Evolutionary conservation across 2,329 filamentous ascomycete genomes (phyloP), one percentile per base, ranked within the genome.

Genomic region (Fusarium pseudoanthophilum): DNA sequence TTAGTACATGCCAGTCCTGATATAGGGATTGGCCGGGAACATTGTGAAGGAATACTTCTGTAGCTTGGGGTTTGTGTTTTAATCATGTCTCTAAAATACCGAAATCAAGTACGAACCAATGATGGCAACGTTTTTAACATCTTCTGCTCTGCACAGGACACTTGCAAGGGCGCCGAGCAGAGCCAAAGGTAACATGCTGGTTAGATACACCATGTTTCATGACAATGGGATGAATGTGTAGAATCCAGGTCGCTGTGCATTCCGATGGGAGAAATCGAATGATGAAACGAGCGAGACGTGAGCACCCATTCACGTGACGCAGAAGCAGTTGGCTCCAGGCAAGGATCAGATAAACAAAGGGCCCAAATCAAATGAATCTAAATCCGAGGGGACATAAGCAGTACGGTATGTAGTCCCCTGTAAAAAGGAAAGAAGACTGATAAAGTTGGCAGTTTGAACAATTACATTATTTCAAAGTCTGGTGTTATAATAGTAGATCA

Each of bases 71-170:
- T 34, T 26, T n/a, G 32, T 37, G 39, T 36, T 34, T n/a, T 36
- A 21, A 63, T 34, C 32, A 32, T 30, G 20, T 32, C 18, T 32
- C 18, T 15, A 28, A 16, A 43, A 26, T 45, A 36, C 26, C 34
- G 32, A 61, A 39, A 28, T 39, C 30, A 63, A 36, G 36, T 56
- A 79, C 81, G 67, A 61, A 83, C 81, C 81, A 43, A 83, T 82
- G 24, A 83, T 80, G 34, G 81, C 81, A 52, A 83, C 76, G 60
- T 82, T 83, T 66, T 78, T 80, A 26, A 80, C 75, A 46, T 78
- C 63, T 18, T 64, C 43, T 36, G 61, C 52, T 32, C 34, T 52
- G 45, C 46, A 62, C 18, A 72, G 57, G 36, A 55, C 66, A 51
- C 51, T 60, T 39, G 69, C 69, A n/a, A 75, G 55, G 24, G 67